These are phyloP conservation scores for Elymus sibiricus DNA, from an alignment of 176 grass and related monocot species.

Conservation along the genomic window DNA sequence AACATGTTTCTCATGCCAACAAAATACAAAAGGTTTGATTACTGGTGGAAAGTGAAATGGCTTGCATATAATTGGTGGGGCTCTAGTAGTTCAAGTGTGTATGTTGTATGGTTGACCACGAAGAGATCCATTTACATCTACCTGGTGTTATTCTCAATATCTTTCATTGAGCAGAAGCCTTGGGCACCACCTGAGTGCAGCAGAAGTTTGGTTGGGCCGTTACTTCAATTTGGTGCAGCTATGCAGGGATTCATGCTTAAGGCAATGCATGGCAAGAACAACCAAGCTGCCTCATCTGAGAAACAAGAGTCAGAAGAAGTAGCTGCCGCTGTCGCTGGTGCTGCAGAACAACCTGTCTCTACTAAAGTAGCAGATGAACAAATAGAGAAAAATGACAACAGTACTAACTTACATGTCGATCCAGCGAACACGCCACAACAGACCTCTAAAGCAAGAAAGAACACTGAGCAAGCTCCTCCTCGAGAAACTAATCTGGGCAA, in stretches of 20 bases:
- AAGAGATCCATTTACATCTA: too few species aligned
- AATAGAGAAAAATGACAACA: slow-evolving; percentile 13
- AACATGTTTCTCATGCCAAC: too few species aligned
- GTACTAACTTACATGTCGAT: not conserved
- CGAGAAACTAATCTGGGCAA: slow-evolving; percentile 29
- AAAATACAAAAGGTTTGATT: too few species aligned
- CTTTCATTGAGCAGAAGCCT: too few species aligned
- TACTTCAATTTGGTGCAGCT: too few species aligned
- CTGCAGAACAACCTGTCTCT: not conserved
- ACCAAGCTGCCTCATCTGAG: not conserved
- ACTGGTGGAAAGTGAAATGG: too few species aligned
- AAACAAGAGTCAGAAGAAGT: slow-evolving; percentile 18
- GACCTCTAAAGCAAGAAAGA: slow-evolving; percentile 10
- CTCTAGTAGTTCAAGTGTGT: too few species aligned
- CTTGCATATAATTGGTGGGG: too few species aligned
- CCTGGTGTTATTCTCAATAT: too few species aligned
- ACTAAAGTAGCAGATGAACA: not conserved
- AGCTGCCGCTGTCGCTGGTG: not conserved
- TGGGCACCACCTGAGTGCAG: too few species aligned
- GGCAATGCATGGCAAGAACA: slow-evolving; percentile 43
- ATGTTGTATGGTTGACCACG: too few species aligned
- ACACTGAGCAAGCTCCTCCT: slow-evolving; percentile 34
- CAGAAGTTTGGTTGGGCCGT: too few species aligned
- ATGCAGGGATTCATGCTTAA: not conserved
- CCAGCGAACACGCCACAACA: slow-evolving; percentile 1